Percentiles rank a stretch among this genome's conserved stretches.
These are phyloP conservation scores for Sporisorium exsertum DNA, from an alignment of 1,284 basidiomycete species.

Conservation along the genomic window DNA sequence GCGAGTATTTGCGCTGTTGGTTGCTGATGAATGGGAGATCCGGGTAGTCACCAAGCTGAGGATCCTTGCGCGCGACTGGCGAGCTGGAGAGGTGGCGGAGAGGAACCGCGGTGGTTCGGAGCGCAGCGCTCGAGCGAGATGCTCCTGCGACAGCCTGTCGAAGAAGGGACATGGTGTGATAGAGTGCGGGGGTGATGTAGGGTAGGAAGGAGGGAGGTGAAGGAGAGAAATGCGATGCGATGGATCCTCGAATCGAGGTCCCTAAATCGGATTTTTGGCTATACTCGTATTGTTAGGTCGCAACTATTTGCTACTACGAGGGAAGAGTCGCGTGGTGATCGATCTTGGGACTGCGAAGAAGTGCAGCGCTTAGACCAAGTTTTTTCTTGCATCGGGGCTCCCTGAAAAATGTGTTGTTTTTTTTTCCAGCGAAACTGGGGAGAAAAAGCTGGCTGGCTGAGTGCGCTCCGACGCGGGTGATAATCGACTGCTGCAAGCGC, in stretches of 20 bases:
- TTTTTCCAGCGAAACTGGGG: not conserved
- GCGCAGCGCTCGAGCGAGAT: slow-evolving; percentile 28
- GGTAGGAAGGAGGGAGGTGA: slow-evolving; percentile 1
- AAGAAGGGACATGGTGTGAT: slow-evolving; percentile 44
- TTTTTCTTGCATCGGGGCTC: not conserved
- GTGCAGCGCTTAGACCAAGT: slow-evolving; percentile 26
- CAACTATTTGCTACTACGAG: too few species aligned
- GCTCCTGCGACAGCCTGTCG: slow-evolving; percentile 39
- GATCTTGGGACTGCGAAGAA: slow-evolving; percentile 12
- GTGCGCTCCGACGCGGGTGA: not conserved
- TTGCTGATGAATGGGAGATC: slow-evolving; percentile 56
- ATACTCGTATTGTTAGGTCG: slow-evolving; percentile 14
- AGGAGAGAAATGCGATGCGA: slow-evolving; percentile 22
- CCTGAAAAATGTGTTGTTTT: not conserved
- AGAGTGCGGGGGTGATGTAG: not conserved
- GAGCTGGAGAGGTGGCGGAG: slow-evolving; percentile 40
- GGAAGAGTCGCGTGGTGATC: slow-evolving; percentile 11
- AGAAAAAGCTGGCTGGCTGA: not conserved
- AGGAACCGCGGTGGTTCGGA: slow-evolving; percentile 17
- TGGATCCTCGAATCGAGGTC: slow-evolving; percentile 5
- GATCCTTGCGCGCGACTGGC: slow-evolving; percentile 50
- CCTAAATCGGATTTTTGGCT: not conserved
- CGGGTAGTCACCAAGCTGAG: slow-evolving; percentile 68
- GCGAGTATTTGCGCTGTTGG: slow-evolving; percentile 62
- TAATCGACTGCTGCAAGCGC: slow-evolving; percentile 14